Percentiles rank a stretch among this genome's conserved stretches.
These are phyloP conservation scores for Lyophyllum shimeji DNA, from an alignment of 768 basidiomycete species.

Conservation along the genomic window DNA sequence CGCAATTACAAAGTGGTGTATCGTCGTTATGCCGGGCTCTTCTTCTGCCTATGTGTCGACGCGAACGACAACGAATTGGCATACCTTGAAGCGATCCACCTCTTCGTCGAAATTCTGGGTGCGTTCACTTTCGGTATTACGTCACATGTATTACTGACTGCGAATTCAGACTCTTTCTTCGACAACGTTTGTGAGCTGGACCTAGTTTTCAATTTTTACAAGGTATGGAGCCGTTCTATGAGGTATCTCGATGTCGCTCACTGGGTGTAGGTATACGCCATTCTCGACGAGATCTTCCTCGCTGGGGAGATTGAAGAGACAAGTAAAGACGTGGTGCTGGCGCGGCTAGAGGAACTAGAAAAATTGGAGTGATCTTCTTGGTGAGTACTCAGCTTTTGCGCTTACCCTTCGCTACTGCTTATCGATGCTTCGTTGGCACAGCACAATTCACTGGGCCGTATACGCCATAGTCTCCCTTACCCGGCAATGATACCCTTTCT, in stretches of 20 bases:
- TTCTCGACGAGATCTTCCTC: conserved; percentile 96
- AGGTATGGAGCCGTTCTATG: conserved; percentile 44
- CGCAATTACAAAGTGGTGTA: conserved; percentile 98
- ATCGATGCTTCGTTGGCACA: too few relatives aligned
- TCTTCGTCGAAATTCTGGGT: conserved; percentile 98
- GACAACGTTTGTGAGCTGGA: conserved; percentile 99
- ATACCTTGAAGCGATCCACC: conserved; percentile 95
- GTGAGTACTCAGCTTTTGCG: not conserved
- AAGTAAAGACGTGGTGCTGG: conserved; percentile 92
- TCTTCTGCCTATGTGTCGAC: conserved; percentile 97
- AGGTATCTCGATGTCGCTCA: not conserved
- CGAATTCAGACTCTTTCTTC: conserved; percentile 84
- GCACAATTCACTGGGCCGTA: not conserved
- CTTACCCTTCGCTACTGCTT: not conserved
- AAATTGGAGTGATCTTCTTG: conserved; percentile 66
- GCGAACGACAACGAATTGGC: conserved; percentile 98
- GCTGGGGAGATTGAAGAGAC: conserved; percentile 99
- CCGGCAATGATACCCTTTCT: conserved; percentile 14
- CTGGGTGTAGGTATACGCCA: conserved; percentile 82
- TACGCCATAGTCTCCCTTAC: not conserved
- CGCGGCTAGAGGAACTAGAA: conserved; percentile 89
- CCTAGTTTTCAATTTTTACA: conserved; percentile 99
- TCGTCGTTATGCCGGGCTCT: conserved; percentile 93
- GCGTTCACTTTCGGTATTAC: conserved; percentile 23
- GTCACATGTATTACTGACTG: conserved; percentile 4